Conservation (phyloP, 805 yeast genomes). For the Saccharomycodes ludwigii region DNA sequence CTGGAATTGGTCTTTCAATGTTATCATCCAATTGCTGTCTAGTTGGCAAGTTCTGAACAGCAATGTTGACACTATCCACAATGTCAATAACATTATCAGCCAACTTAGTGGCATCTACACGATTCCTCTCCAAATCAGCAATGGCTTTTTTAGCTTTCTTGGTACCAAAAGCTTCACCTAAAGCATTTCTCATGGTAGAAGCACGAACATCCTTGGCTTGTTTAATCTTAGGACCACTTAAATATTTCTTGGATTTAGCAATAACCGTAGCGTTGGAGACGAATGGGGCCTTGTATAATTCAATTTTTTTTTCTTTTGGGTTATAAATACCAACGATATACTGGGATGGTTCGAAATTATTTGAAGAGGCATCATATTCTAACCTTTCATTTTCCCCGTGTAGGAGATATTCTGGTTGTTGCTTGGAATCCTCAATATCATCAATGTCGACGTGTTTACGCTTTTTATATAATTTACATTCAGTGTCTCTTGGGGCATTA, state of each 20-base stretch:
- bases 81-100: slow-evolving; percentile 68
- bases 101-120: slow-evolving; percentile 74
- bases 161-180: slow-evolving; percentile 96
- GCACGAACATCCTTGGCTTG: slow-evolving; percentile 36
- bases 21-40: slow-evolving; percentile 45
- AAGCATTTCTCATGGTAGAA: slow-evolving; percentile 58
- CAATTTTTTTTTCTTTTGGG: slow-evolving; percentile 47
- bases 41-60: slow-evolving; percentile 65
- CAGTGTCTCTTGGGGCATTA: slow-evolving; percentile 41
- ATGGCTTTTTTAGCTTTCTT: slow-evolving; percentile 91
- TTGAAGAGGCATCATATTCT: slow-evolving; percentile 41
- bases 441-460: slow-evolving; percentile 19
- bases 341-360: slow-evolving; percentile 20
- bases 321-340: slow-evolving; percentile 76
- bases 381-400: slow-evolving; percentile 72
- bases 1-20: slow-evolving; percentile 77
- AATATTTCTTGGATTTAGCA: slow-evolving; percentile 44
- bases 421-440: slow-evolving; percentile 9
- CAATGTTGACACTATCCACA: slow-evolving; percentile 60
- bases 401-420: slow-evolving; percentile 32
- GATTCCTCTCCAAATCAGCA: slow-evolving; percentile 64
- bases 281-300: slow-evolving; percentile 47
- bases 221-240: slow-evolving; percentile 52
- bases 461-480: slow-evolving; percentile 51
- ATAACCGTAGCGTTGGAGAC: slow-evolving; percentile 50